These are phyloP conservation scores for Saussurea involucrata DNA, from an alignment of 129 eudicot genomes.

Conservation along the genomic window DNA sequence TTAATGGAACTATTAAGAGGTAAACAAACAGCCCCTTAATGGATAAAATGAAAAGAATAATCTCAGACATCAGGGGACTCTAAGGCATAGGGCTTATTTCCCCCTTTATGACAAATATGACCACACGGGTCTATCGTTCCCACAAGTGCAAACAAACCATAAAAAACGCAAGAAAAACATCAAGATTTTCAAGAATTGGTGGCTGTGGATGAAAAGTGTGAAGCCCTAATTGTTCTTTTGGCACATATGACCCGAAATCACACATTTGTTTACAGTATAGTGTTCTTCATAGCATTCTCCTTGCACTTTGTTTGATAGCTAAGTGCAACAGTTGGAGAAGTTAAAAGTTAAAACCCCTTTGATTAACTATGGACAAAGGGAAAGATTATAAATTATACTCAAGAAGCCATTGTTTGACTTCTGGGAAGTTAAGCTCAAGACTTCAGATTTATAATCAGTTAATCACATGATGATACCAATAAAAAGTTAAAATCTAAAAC, in stretches of 20 bases:
- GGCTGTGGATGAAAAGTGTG: background rate
- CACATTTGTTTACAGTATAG: background rate
- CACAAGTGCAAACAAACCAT: background rate
- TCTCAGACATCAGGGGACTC: no score
- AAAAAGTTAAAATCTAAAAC: background rate
- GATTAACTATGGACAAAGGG: background rate
- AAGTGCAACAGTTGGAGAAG: background rate
- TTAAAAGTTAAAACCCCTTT: background rate
- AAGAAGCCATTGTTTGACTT: constrained; percentile 3
- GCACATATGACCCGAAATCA: background rate
- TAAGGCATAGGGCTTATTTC: no score
- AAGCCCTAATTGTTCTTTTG: background rate
- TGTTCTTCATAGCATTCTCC: background rate
- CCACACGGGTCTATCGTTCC: no score
- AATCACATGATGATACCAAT: background rate
- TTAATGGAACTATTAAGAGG: no score
- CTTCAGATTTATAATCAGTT: background rate
- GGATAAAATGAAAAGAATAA: no score
- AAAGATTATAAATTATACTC: background rate
- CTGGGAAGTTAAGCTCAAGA: background rate
- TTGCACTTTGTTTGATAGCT: background rate
- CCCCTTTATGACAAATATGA: no score
- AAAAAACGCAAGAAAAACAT: background rate
- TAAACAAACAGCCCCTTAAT: no score
- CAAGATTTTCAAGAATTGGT: background rate